Base-by-base conservation (phyloP, 345 rosid species). In the Raphanus sativus region DNA sequence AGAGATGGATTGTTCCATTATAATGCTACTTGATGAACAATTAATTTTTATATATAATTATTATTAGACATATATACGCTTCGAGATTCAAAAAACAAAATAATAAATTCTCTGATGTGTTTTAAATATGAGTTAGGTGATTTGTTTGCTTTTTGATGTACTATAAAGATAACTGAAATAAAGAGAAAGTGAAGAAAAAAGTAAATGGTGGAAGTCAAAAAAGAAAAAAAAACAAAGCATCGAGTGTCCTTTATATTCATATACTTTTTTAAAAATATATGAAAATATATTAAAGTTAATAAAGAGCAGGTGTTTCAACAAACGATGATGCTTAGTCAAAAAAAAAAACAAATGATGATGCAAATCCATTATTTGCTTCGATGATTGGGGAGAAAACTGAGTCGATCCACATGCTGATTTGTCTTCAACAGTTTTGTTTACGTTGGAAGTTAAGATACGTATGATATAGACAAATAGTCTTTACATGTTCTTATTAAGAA, bases 41-140 rank as follows among this genome's bases (percentile, higher is more conserved):
- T 0, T 25, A 12, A 8, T 33, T 38, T 28, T 34, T 36, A 26
- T 62, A 5, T 50, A 50, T 50, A n/a, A 6, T 36, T 6, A 6
- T 16, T 21, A 58, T 63, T 10, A 4, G 40, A 12, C 71, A 65
- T 38, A 26, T 56, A 42, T 58, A 66, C 15, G 15, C 15, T 67
- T 59, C 67, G 45, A 30, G 25, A 56, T 65, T 8, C 21, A 8
- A 38, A 55, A 11, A 55, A 34, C 1, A 28, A 75, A 52, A 16
- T 6, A 16, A 56, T 24, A 0, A 6, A 32, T 21, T 55, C 0
- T 48, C 16, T 48, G 3, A 1, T 61, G 26, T 10, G 32, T 50
- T 75, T 76, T 34, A 34, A 76, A 54, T 77, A 36, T 50, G 42
- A 63, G 75, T 63, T 77, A 54, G 75, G 80, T 62, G 56, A 63